Conservation (phyloP, 169 alveolate genomes). For the Eimeria necatrix region DNA sequence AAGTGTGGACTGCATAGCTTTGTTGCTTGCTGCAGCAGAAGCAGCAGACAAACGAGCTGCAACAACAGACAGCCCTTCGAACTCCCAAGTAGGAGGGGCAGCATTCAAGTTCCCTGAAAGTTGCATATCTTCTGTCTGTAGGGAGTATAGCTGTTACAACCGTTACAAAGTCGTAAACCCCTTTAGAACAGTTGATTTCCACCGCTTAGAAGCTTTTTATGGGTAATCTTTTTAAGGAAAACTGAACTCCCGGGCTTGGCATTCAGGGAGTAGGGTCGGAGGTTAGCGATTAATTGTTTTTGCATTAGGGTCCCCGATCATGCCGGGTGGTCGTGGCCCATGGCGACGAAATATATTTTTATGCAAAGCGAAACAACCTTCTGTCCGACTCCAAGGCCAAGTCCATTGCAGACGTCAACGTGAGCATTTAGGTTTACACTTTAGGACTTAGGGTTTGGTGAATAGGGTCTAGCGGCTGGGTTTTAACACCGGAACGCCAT, state of each 20-base stretch:
- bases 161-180: too few relatives aligned
- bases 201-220: not conserved
- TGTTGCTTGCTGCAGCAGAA: conserved; percentile 22
- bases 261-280: not conserved
- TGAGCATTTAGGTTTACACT: not conserved
- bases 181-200: not conserved
- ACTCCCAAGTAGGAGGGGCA: not conserved
- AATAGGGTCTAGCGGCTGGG: not conserved
- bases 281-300: not conserved
- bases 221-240: not conserved
- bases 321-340: conserved; percentile 29
- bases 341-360: conserved; percentile 3
- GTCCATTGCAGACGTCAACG: not conserved
- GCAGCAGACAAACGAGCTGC: conserved; percentile 26
- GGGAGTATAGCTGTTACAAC: too few relatives aligned
- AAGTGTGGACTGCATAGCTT: not conserved
- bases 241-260: not conserved
- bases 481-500: not conserved
- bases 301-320: not conserved
- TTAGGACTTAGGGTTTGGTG: not conserved
- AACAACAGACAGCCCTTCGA: not conserved
- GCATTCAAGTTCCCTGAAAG: not conserved
- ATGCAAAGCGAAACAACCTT: not conserved
- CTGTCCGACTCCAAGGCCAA: not conserved
- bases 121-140: too few relatives aligned